Conservation (phyloP, 2,329 filamentous ascomycete genomes). For the Raffaelea albimanens region DNA sequence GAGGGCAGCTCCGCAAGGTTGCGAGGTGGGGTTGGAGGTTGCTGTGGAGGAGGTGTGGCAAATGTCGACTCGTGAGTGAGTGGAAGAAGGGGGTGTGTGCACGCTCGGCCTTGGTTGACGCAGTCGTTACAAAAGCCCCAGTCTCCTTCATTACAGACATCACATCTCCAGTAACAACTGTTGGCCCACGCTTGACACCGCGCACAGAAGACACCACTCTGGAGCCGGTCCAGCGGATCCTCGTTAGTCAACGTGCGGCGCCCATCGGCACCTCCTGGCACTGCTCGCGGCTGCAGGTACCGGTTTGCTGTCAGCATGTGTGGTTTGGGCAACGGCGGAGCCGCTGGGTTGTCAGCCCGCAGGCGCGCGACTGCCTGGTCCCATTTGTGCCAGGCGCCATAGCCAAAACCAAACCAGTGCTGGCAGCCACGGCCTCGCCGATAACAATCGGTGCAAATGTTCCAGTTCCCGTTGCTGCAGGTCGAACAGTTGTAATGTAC, state of each 20-base stretch:
- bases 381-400: constrained; percentile 59
- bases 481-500: constrained; percentile 73
- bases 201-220: constrained; percentile 78
- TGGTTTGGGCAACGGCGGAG: constrained; percentile 37
- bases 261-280: constrained; percentile 43
- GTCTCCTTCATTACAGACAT: constrained; percentile 78
- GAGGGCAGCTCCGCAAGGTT: constrained; percentile 37
- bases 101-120: constrained; percentile 72
- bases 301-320: constrained; percentile 51
- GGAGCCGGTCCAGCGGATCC: constrained; percentile 57
- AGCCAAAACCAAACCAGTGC: constrained; percentile 83
- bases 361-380: constrained; percentile 31
- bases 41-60: constrained; percentile 18
- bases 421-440: constrained; percentile 65
- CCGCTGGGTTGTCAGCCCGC: constrained; percentile 22
- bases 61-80: constrained; percentile 48
- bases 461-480: constrained; percentile 64
- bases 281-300: constrained; percentile 40
- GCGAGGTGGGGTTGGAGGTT: constrained; percentile 35
- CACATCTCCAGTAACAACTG: constrained; percentile 83
- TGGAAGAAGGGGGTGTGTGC: constrained; percentile 72
- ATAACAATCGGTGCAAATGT: constrained; percentile 76
- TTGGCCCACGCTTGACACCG: constrained; percentile 66
- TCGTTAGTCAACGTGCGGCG: constrained; percentile 53
- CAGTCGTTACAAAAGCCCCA: constrained; percentile 92